These are phyloP conservation scores for Sporothrix curviconia DNA, from an alignment of 2,329 filamentous ascomycete species.

Conservation along the genomic window DNA sequence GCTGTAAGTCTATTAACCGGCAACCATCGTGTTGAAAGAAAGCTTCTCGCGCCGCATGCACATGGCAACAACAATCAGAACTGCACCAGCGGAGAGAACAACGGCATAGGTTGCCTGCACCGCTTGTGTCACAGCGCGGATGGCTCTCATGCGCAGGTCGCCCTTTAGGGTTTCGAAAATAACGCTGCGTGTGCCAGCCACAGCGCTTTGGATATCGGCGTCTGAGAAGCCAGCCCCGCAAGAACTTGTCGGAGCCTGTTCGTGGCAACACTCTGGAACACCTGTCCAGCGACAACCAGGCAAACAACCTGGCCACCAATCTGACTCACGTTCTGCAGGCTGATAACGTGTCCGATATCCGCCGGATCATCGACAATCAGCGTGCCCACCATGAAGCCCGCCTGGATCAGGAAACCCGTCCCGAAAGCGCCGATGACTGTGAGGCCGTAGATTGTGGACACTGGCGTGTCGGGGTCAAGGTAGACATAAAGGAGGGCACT, in stretches of 20 bases:
- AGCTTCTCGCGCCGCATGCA: constrained; percentile 24
- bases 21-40: no score
- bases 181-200: constrained; percentile 29
- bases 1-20: no score
- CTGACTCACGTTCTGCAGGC: constrained; percentile 26
- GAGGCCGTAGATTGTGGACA: constrained; percentile 21
- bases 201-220: constrained; percentile 26
- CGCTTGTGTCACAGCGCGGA: background rate
- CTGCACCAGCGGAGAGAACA: background rate
- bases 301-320: constrained; percentile 22
- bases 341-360: constrained; percentile 18
- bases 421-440: constrained; percentile 20
- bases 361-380: constrained; percentile 19
- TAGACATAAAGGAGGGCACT: constrained; percentile 19
- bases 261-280: constrained; percentile 18
- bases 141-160: constrained; percentile 19
- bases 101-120: background rate
- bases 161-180: constrained; percentile 26
- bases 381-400: constrained; percentile 26
- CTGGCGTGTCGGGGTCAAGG: constrained; percentile 17
- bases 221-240: constrained; percentile 17
- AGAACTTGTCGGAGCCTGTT: background rate
- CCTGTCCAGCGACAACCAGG: constrained; percentile 24
- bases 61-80: constrained; percentile 10
- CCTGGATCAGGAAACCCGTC: constrained; percentile 21